Evolutionary conservation across 352 stramenopile genomes (phyloP), one percentile per base, ranked within the genome.

Genomic region (Phytophthora pisi): DNA sequence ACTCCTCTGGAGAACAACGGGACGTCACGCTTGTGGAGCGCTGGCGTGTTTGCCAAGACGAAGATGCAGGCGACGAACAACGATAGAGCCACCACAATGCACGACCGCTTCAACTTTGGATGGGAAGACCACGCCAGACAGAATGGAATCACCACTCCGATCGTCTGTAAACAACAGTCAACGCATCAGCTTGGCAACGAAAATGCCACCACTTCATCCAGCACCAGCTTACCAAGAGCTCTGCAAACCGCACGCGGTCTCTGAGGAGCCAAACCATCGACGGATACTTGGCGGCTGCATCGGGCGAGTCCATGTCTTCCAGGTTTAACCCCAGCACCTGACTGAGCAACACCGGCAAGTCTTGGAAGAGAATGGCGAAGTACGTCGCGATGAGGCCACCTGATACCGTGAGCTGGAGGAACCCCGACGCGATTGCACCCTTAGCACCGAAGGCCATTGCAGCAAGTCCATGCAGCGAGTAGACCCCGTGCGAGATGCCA

Each of bases 391-490:
- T 72, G 23, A 86, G 64, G 4, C 80, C 80, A 28, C 67, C 36
- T 1, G 77, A 88, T 13, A 73, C 54, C 0, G 49, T 66, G 16
- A 88, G 45, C 43, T 88, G 80, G 1, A 77, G 68, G 5, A 70
- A 15, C 10, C 46, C 66, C 16, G 81, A 76, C 5, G 58, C 38
- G 42, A 77, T 68, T 23, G 67, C 70, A 16, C 75, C 77, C 36
- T 68, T 45, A 1, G 18, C 30, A 1, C 77, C 80, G 45, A 86
- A 84, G 26, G 77, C 77, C 50, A 85, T 64, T 40, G 74, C 74
- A 1, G 70, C 80, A 26, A 88, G 61, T 36, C 80, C 77, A 46
- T 84, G 80, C 13, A 88, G 57, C 24, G 80, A 88, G 66, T 88
- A 88, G 40, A 84, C 72, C 16, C 80, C 80, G 24, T 86, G 67